Evolutionary conservation across 2,329 filamentous ascomycete genomes (phyloP), one percentile per base, ranked within the genome.

Genomic region (Aspergillus pseudoviridinutans): DNA sequence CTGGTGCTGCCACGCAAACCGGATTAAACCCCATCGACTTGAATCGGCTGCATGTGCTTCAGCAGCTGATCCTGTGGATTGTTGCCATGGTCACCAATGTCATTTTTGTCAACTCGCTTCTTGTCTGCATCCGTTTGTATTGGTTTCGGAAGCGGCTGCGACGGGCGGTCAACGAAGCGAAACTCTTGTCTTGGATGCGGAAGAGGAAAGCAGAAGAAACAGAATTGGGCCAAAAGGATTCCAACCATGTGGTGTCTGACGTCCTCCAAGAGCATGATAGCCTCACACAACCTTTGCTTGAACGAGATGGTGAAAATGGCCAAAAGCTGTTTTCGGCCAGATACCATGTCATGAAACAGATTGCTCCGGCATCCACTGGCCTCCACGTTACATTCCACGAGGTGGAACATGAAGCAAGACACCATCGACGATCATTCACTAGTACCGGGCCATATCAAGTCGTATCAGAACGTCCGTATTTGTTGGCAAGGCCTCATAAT

Each of bases 81-180:
- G 80, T 90, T 49, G 78, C 87, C 4, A 87, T 91, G 81, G 66
- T 89, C n/a, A 85, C 87, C 25, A 94, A 90, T 58, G 91, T 91
- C 0, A 92, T 96, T 58, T 86, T 88, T 46, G 86, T 95, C 66
- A 86, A 94, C 69, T 86, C 89, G 1, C 88, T 85, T 53, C 91
- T 97, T 35, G 93, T 97, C 10, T 91, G 95, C 64, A 81, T 97
- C 8, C 88, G 93, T 29, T 79, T 97, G 2, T 96, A 95, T 75
- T 97, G 92, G 92, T 97, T 97, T 71, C 92, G 97, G 74, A 96
- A 93, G 73, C 85, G 91, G 12, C 96, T 97, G 70, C 88, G 93
- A 69, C 82, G 88, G 64, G 83, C 95, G 60, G 90, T 89, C 17
- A 81, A 80, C 32, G 89, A 94, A 64, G 86, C 89, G 1, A 84